Conservation (phyloP, 2,329 filamentous ascomycete species). For the Fusarium pilosicola region DNA sequence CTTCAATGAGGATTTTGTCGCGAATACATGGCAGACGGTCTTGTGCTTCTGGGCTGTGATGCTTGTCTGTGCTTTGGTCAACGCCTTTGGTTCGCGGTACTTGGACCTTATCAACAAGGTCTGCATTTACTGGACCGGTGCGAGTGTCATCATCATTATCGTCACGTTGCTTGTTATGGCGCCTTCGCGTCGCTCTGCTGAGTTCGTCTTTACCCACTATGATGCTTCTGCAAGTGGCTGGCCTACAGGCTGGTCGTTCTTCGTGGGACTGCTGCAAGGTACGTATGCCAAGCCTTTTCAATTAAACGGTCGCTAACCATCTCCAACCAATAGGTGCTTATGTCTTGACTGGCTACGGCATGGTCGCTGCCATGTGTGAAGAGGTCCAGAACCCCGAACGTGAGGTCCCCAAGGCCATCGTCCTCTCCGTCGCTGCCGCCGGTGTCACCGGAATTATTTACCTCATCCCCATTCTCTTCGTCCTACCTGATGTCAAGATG, state of each 20-base stretch:
- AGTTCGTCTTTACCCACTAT: constrained; percentile 75
- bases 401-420: constrained; percentile 74
- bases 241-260: constrained; percentile 72
- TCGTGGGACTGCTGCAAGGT: constrained; percentile 64
- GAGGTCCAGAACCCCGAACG: constrained; percentile 70
- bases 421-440: constrained; percentile 72
- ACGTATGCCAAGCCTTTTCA: constrained; percentile 43
- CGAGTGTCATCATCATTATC: constrained; percentile 75
- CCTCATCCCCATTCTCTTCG: constrained; percentile 79
- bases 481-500: constrained; percentile 72
- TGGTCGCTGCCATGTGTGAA: constrained; percentile 65
- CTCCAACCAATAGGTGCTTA: constrained; percentile 48
- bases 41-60: constrained; percentile 77
- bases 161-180: constrained; percentile 75
- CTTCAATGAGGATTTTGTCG: constrained; percentile 67
- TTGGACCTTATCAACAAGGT: constrained; percentile 75
- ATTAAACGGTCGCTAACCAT: constrained; percentile 6
- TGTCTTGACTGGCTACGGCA: constrained; percentile 60
- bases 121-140: constrained; percentile 78
- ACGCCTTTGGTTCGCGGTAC: constrained; percentile 68
- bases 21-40: constrained; percentile 77
- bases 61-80: constrained; percentile 71
- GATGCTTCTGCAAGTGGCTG: constrained; percentile 75
- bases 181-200: constrained; percentile 69
- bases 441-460: constrained; percentile 71